phyloP scores from a whole-genome alignment of 257 asterid species.

The Nicotiana paniculata region DNA sequence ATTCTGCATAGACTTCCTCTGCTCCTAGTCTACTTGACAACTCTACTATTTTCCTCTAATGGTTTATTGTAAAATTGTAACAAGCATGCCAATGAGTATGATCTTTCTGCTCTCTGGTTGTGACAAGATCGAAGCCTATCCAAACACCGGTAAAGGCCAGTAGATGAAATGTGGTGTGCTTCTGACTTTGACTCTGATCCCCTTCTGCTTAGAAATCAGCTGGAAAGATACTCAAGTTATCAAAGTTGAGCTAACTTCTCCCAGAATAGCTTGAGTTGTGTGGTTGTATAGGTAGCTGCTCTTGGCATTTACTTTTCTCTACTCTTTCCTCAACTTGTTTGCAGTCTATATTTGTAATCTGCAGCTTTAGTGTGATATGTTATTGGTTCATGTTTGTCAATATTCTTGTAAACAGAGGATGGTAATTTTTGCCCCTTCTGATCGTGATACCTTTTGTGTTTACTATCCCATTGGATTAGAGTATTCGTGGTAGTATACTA shows the following conservation, averaged over 20 bases:
- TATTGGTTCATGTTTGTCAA: constrained; percentile 61
- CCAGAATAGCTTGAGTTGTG: constrained; percentile 40
- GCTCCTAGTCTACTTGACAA: constrained; percentile 13
- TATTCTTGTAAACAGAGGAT: constrained; percentile 46
- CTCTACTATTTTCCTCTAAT: constrained; percentile 25
- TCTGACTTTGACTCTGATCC: constrained; percentile 22
- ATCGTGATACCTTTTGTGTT: neutral
- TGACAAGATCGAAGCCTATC: neutral
- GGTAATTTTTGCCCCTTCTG: neutral
- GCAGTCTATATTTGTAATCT: constrained; percentile 73
- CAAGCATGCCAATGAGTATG: constrained; percentile 54
- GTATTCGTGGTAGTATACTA: neutral
- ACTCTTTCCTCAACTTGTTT: constrained; percentile 31
- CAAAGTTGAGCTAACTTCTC: constrained; percentile 57
- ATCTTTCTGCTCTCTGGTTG: constrained; percentile 25
- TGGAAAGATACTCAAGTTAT: constrained; percentile 36
- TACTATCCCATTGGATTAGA: neutral
- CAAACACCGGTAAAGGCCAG: constrained; percentile 6
- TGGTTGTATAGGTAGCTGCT: constrained; percentile 78
- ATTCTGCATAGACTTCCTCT: constrained; percentile 29
- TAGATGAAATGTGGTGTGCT: constrained; percentile 11
- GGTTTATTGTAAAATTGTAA: constrained; percentile 57
- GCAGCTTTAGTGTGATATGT: constrained; percentile 66
- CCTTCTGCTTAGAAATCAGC: constrained; percentile 37
- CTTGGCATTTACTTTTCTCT: constrained; percentile 38